Conservation (phyloP, 208 protist species). For the Trypanosoma caninum region DNA sequence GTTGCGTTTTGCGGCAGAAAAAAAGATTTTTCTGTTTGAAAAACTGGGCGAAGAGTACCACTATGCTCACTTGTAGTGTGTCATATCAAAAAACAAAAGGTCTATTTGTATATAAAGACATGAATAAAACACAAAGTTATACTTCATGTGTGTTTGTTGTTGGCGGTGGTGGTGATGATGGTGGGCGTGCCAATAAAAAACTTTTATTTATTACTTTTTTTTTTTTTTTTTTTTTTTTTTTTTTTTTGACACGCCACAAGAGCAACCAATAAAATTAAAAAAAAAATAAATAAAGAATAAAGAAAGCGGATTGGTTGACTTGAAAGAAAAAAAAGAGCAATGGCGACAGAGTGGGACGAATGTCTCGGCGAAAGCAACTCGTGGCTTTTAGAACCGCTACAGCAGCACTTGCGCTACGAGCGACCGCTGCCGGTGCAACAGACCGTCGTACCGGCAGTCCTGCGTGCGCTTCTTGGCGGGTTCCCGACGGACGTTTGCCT, state of each 20-base stretch:
- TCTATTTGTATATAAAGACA: too few relatives aligned
- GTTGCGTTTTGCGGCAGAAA: slow-evolving; percentile 29
- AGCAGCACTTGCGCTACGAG: slow-evolving; percentile 49
- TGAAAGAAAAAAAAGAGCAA: slow-evolving; percentile 3
- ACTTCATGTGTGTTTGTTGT: too few relatives aligned
- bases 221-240: not conserved
- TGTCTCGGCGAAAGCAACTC: slow-evolving; percentile 23
- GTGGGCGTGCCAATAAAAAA: not conserved
- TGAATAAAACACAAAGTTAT: too few relatives aligned
- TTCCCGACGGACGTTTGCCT: slow-evolving; percentile 88
- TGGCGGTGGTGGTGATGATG: not conserved
- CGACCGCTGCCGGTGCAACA: slow-evolving; percentile 79
- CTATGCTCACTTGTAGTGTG: slow-evolving; percentile 29
- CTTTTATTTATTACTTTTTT: not conserved
- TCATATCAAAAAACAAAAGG: too few relatives aligned
- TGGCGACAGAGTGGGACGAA: slow-evolving; percentile 24
- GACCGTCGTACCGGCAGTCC: slow-evolving; percentile 66
- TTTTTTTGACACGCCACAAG: too few relatives aligned
- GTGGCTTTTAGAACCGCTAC: slow-evolving; percentile 66
- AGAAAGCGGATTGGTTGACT: slow-evolving; percentile 9
- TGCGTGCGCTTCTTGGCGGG: slow-evolving; percentile 54
- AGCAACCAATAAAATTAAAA: too few relatives aligned
- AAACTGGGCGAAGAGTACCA: slow-evolving; percentile 58
- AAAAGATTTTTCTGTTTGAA: slow-evolving; percentile 64
- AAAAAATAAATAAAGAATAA: too few relatives aligned